Evolutionary conservation across 495 filamentous ascomycete species (phyloP).

Genomic region (Darksidea phi): DNA sequence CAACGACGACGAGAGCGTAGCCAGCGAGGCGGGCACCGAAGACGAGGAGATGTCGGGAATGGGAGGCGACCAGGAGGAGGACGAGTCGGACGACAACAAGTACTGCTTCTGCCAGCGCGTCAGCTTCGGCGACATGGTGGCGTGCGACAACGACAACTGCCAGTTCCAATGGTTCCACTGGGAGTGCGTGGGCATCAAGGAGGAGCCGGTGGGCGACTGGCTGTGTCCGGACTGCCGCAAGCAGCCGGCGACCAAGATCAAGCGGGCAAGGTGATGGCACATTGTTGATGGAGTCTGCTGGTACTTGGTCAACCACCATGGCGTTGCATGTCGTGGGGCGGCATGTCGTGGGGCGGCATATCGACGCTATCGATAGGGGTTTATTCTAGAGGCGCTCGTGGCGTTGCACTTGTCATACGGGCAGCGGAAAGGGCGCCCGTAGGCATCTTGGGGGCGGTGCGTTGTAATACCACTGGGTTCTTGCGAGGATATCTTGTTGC

Average conservation of each 20-base stretch:
- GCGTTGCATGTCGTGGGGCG: neutral
- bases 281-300: neutral
- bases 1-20: slow-evolving; percentile 37
- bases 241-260: slow-evolving; percentile 40
- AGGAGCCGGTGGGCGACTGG: slow-evolving; percentile 89
- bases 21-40: slow-evolving; percentile 35
- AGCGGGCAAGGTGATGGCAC: slow-evolving; percentile 30
- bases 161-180: slow-evolving; percentile 98
- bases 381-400: slow-evolving; percentile 5
- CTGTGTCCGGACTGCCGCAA: slow-evolving; percentile 80
- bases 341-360: neutral
- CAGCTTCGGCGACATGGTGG: slow-evolving; percentile 96
- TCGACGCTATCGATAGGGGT: neutral
- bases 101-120: slow-evolving; percentile 93
- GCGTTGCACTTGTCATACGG: neutral
- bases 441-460: neutral
- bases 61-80: slow-evolving; percentile 68
- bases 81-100: slow-evolving; percentile 80
- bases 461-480: too few species aligned
- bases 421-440: slow-evolving; percentile 6
- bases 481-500: too few species aligned
- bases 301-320: neutral
- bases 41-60: slow-evolving; percentile 35
- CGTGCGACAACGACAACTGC: slow-evolving; percentile 91
- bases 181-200: slow-evolving; percentile 85